A percentile compares a stretch with the other conserved stretches of the same genome.
These are phyloP conservation scores for Tuber calosporum DNA, from an alignment of 495 filamentous ascomycete species.

Conservation along the genomic window DNA sequence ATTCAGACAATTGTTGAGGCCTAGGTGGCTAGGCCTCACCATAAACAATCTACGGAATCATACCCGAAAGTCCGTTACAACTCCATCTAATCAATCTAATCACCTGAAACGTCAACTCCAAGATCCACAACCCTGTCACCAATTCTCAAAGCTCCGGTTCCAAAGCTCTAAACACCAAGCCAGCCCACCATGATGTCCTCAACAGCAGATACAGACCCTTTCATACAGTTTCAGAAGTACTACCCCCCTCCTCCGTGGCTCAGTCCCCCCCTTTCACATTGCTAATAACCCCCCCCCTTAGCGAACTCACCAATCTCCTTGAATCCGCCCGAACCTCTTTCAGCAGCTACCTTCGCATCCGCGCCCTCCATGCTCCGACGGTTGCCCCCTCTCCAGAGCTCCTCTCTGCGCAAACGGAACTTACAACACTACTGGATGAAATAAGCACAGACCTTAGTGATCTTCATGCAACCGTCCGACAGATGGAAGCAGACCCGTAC, in stretches of 20 bases:
- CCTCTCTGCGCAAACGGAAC: conserved; percentile 70
- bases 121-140: not conserved
- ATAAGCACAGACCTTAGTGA: conserved; percentile 82
- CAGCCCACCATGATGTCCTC: conserved; percentile 59
- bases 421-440: conserved; percentile 65
- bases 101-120: not conserved
- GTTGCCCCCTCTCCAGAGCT: conserved; percentile 74
- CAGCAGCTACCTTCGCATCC: conserved; percentile 92
- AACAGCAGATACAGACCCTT: conserved; percentile 72
- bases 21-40: not conserved
- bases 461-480: conserved; percentile 77
- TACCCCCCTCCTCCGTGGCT: conserved; percentile 28
- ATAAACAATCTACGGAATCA: not conserved
- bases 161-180: not conserved
- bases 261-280: conserved; percentile 10
- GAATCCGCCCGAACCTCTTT: conserved; percentile 74
- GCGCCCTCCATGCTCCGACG: conserved; percentile 60
- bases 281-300: conserved; percentile 43
- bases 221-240: conserved; percentile 87
- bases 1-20: not conserved
- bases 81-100: not conserved
- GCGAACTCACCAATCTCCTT: conserved; percentile 79
- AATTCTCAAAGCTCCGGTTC: not conserved
- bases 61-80: not conserved
- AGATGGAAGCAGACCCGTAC: conserved; percentile 82